phyloP scores from a whole-genome alignment of 2,329 filamentous ascomycete species.

The Phoma sp. region DNA sequence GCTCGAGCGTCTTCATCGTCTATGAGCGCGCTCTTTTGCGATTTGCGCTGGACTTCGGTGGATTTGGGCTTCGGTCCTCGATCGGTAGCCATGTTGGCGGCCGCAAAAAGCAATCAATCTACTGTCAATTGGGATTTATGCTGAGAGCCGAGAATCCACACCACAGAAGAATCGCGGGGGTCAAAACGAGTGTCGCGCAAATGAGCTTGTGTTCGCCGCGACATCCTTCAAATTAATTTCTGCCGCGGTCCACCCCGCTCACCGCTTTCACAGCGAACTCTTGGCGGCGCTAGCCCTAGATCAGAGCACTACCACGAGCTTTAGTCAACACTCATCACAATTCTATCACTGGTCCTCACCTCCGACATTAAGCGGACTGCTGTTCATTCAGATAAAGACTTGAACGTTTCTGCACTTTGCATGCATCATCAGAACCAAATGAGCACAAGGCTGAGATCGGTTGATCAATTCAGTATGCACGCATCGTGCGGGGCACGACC shows the following conservation, averaged over 20 bases:
- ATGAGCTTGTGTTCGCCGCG: not conserved
- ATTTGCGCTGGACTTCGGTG: slow-evolving; percentile 25
- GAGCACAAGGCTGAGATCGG: not conserved
- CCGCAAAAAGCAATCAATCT: not conserved
- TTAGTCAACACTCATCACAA: not conserved
- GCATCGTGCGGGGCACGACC: not conserved
- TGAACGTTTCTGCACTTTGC: not conserved
- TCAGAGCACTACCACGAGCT: not conserved
- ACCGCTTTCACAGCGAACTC: slow-evolving; percentile 13
- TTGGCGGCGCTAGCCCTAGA: slow-evolving; percentile 14
- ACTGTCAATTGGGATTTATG: no score
- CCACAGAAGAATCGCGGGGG: not conserved
- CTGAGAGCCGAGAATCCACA: not conserved
- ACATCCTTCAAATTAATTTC: slow-evolving; percentile 16
- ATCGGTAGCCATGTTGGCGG: slow-evolving; percentile 32
- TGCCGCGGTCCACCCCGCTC: slow-evolving; percentile 10
- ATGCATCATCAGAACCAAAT: not conserved
- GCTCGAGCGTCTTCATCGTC: slow-evolving; percentile 41
- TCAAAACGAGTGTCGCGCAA: slow-evolving; percentile 1
- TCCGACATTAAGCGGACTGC: not conserved
- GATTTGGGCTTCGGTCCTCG: slow-evolving; percentile 24
- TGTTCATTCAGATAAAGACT: not conserved
- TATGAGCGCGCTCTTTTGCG: slow-evolving; percentile 28
- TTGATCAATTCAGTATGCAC: not conserved
- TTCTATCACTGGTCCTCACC: no score